phyloP scores from a whole-genome alignment of 192 early-diverging fungal species.

The Entomortierella lignicola region DNA sequence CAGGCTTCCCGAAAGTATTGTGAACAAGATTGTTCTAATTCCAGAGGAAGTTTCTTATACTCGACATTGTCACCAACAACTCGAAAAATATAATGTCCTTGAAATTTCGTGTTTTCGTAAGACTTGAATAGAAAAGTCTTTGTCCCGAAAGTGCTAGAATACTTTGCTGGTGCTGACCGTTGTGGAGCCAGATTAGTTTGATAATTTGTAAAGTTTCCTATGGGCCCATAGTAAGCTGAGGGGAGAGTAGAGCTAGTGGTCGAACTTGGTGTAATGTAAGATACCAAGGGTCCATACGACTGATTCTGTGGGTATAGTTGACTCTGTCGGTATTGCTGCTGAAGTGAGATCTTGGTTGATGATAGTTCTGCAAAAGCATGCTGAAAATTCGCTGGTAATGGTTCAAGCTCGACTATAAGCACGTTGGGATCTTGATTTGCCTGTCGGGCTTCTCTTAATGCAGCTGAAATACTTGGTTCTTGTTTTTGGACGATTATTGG shows the following conservation, averaged over 20 bases:
- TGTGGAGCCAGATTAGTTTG: neutral
- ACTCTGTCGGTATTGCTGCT: neutral
- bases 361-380: slow-evolving; percentile 11
- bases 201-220: neutral
- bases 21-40: slow-evolving; percentile 16
- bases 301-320: neutral
- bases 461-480: slow-evolving; percentile 15
- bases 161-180: neutral
- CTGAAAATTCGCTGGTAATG: slow-evolving; percentile 15
- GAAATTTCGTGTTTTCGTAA: slow-evolving; percentile 17
- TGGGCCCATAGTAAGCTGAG: neutral
- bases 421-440: slow-evolving; percentile 23
- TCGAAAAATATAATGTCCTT: slow-evolving; percentile 45
- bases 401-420: slow-evolving; percentile 19
- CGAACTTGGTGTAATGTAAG: slow-evolving; percentile 6
- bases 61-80: slow-evolving; percentile 29
- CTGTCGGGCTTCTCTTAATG: slow-evolving; percentile 14
- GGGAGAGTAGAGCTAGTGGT: slow-evolving; percentile 7
- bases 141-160: neutral
- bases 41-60: slow-evolving; percentile 21
- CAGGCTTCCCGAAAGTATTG: slow-evolving; percentile 36
- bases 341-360: neutral
- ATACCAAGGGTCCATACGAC: slow-evolving; percentile 1
- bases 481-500: neutral
- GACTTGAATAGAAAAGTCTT: slow-evolving; percentile 42